Evolutionary conservation across 2,329 filamentous ascomycete species (phyloP).

Genomic region (Colletotrichum lini): DNA sequence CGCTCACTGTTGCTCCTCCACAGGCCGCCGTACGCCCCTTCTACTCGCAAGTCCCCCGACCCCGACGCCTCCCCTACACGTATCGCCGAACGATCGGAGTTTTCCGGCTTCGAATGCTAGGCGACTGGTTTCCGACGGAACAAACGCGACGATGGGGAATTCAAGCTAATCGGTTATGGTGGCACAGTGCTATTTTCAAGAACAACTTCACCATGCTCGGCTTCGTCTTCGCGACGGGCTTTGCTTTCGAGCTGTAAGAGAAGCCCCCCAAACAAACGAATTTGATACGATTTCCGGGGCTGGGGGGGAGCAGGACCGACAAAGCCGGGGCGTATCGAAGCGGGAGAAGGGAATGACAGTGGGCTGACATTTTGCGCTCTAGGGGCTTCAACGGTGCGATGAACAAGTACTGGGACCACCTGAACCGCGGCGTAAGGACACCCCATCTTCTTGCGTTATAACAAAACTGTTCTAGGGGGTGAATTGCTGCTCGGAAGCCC

Average conservation of each 20-base stretch:
- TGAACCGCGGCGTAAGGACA: slow-evolving; percentile 90
- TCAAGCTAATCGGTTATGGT: slow-evolving; percentile 21
- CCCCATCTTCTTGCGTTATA: not conserved
- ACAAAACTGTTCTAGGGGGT: not conserved
- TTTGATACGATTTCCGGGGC: not conserved
- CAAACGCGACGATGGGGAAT: not conserved
- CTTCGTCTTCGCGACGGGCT: slow-evolving; percentile 88
- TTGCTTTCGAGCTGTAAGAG: slow-evolving; percentile 92
- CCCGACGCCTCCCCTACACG: not conserved
- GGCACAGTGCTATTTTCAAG: slow-evolving; percentile 82
- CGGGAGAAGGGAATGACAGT: not conserved
- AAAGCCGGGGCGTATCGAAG: not conserved
- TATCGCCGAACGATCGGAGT: not conserved
- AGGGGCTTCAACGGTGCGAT: slow-evolving; percentile 88
- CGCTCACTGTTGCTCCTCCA: slow-evolving; percentile 46
- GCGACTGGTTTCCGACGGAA: not conserved
- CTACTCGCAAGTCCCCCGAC: slow-evolving; percentile 56
- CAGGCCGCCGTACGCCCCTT: slow-evolving; percentile 55
- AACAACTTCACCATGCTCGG: slow-evolving; percentile 91
- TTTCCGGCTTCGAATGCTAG: not conserved
- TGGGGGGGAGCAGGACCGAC: not conserved
- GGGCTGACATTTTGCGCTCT: slow-evolving; percentile 42
- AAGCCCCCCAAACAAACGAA: slow-evolving; percentile 14
- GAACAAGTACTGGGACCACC: slow-evolving; percentile 89
- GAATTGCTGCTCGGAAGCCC: not conserved